Evolutionary conservation across 1,284 basidiomycete species (phyloP).

Genomic region (Microbotryum scabiosae): DNA sequence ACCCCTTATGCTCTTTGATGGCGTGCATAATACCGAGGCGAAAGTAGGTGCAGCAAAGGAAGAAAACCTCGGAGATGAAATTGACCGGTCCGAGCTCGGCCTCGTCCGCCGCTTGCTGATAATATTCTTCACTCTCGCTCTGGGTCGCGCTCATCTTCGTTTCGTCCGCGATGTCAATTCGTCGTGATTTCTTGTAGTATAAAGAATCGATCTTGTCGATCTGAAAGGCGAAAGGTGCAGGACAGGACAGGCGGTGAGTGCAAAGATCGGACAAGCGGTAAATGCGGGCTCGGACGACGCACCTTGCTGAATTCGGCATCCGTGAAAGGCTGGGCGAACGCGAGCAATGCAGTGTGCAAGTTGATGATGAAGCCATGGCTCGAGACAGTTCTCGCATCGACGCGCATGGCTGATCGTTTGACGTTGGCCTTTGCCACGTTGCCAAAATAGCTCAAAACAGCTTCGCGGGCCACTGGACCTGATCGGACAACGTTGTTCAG

Average conservation of each 20-base stretch:
- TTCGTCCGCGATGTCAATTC: slow-evolving; percentile 72
- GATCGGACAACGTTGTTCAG: slow-evolving; percentile 82
- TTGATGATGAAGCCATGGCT: slow-evolving; percentile 93
- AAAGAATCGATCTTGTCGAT: slow-evolving; percentile 83
- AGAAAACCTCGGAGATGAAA: slow-evolving; percentile 95
- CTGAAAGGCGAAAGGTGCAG: slow-evolving; percentile 42
- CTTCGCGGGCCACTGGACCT: slow-evolving; percentile 68
- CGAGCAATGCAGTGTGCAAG: slow-evolving; percentile 67
- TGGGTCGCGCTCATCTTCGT: slow-evolving; percentile 84
- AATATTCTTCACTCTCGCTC: slow-evolving; percentile 70
- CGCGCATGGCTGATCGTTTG: slow-evolving; percentile 84
- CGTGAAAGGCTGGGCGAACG: slow-evolving; percentile 95
- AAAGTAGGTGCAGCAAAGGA: slow-evolving; percentile 69
- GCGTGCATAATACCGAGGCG: slow-evolving; percentile 79
- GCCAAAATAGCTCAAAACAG: slow-evolving; percentile 75
- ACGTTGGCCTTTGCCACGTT: slow-evolving; percentile 65
- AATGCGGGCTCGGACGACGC: slow-evolving; percentile 13
- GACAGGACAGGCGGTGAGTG: background rate
- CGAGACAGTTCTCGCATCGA: slow-evolving; percentile 75
- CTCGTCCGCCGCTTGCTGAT: slow-evolving; percentile 38
- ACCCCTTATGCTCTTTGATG: slow-evolving; percentile 61
- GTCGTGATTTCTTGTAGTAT: slow-evolving; percentile 54
- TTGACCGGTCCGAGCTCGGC: slow-evolving; percentile 44
- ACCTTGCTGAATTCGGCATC: slow-evolving; percentile 85
- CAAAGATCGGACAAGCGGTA: background rate